A percentile compares a stretch with the other conserved stretches of the same genome.
These are phyloP conservation scores for Dioscorea zingiberensis DNA, from an alignment of 106 monocot species.

Conservation along the genomic window DNA sequence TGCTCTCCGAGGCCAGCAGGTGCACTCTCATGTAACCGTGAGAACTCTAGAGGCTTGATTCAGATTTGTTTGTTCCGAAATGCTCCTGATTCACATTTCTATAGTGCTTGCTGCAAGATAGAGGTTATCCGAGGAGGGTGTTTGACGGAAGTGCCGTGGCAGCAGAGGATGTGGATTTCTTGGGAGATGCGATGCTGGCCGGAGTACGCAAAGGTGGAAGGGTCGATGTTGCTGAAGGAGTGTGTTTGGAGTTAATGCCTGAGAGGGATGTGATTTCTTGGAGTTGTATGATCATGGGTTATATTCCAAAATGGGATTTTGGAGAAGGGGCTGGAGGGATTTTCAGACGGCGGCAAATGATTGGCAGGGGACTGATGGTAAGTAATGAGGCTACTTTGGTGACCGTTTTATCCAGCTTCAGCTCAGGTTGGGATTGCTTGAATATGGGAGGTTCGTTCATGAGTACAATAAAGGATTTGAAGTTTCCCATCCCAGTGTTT, in stretches of 20 bases:
- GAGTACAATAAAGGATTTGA: constrained; percentile 4
- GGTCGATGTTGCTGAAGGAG: not conserved
- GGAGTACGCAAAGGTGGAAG: not conserved
- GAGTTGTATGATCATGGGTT: constrained; percentile 10
- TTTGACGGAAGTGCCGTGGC: constrained; percentile 3
- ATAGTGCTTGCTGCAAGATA: constrained; percentile 2
- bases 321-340: constrained; percentile 1
- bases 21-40: constrained; percentile 2
- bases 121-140: not conserved
- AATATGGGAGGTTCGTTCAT: constrained; percentile 3
- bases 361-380: not conserved
- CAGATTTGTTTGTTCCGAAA: constrained; percentile 7
- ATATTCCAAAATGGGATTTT: not conserved
- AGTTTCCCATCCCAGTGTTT: constrained; percentile 2
- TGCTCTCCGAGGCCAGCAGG: not conserved
- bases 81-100: constrained; percentile 11
- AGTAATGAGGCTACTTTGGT: constrained; percentile 9
- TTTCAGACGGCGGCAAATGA: constrained; percentile 6
- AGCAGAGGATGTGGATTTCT: constrained; percentile 5
- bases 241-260: constrained; percentile 10
- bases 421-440: constrained; percentile 10
- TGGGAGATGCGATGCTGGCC: constrained; percentile 8
- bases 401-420: constrained; percentile 5
- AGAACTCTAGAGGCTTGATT: not conserved
- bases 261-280: constrained; percentile 10